phyloP scores from a whole-genome alignment of 805 yeast genomes.

The Henningerozyma blattae region DNA sequence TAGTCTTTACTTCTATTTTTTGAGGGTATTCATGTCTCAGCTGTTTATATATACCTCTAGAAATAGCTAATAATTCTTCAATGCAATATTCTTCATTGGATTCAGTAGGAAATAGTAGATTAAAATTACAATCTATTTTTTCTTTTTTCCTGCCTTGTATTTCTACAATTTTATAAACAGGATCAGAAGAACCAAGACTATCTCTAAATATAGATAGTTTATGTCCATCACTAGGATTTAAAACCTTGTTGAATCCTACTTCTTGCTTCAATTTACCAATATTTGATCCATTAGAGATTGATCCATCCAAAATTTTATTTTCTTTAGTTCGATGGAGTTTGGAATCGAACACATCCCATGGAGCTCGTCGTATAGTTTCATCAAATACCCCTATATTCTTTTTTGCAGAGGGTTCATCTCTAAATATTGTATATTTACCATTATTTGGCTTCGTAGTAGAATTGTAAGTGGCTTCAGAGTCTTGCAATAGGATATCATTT shows the following conservation, averaged over 20 bases:
- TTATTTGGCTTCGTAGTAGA: slow-evolving; percentile 5
- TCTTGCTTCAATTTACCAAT: slow-evolving; percentile 48
- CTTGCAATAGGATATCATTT: slow-evolving; percentile 1
- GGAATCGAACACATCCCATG: slow-evolving; percentile 40
- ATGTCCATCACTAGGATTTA: slow-evolving; percentile 1
- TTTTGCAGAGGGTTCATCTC: not conserved
- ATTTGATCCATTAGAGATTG: slow-evolving; percentile 33
- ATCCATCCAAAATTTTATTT: slow-evolving; percentile 39
- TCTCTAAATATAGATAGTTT: slow-evolving; percentile 31
- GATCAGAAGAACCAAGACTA: slow-evolving; percentile 21
- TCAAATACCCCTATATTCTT: not conserved
- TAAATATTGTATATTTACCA: slow-evolving; percentile 4
- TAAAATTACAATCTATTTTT: slow-evolving; percentile 46
- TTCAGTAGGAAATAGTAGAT: slow-evolving; percentile 36
- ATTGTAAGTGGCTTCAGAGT: slow-evolving; percentile 12
- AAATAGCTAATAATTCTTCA: slow-evolving; percentile 50
- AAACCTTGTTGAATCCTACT: not conserved
- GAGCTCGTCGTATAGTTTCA: slow-evolving; percentile 10
- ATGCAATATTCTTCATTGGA: slow-evolving; percentile 43
- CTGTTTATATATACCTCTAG: slow-evolving; percentile 26
- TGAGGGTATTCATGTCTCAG: not conserved
- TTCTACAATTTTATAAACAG: slow-evolving; percentile 39
- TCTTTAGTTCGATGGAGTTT: slow-evolving; percentile 47
- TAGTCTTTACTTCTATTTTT: not conserved
- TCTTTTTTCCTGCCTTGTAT: slow-evolving; percentile 51